These are phyloP conservation scores for Marasmius oreades DNA, from an alignment of 1,284 basidiomycete genomes.

Conservation along the genomic window DNA sequence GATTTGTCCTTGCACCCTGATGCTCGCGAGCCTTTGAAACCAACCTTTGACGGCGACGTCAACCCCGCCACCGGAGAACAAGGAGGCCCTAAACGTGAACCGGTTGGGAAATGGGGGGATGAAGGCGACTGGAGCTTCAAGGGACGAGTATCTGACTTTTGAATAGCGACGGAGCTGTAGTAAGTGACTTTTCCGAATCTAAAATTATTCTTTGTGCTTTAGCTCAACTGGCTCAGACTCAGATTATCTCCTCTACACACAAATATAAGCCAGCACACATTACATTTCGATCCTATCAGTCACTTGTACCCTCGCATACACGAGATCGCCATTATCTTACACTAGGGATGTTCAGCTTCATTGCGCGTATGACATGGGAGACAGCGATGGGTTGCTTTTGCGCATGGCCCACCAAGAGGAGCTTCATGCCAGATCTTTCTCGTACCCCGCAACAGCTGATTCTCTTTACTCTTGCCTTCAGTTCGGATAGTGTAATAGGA, in stretches of 20 bases:
- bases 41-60: conserved; percentile 70
- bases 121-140: conserved; percentile 83
- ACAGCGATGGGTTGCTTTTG: too few relatives aligned
- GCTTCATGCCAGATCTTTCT: too few relatives aligned
- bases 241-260: neutral
- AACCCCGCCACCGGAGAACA: conserved; percentile 75
- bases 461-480: too few relatives aligned
- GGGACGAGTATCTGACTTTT: conserved; percentile 81
- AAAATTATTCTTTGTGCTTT: neutral
- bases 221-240: neutral
- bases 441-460: too few relatives aligned
- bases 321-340: too few relatives aligned
- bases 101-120: conserved; percentile 56
- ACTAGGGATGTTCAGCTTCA: too few relatives aligned
- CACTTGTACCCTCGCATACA: too few relatives aligned
- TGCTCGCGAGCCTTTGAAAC: conserved; percentile 49
- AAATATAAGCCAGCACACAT: too few relatives aligned
- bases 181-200: neutral
- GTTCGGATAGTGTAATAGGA: too few relatives aligned
- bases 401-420: too few relatives aligned
- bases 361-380: too few relatives aligned
- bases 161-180: conserved; percentile 9
- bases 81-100: conserved; percentile 76
- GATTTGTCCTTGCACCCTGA: conserved; percentile 62
- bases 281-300: too few relatives aligned